A percentile compares a stretch with the other conserved stretches of the same genome.
phyloP scores from a whole-genome alignment of 495 filamentous ascomycete species.

The Chaetomium fimeti region DNA sequence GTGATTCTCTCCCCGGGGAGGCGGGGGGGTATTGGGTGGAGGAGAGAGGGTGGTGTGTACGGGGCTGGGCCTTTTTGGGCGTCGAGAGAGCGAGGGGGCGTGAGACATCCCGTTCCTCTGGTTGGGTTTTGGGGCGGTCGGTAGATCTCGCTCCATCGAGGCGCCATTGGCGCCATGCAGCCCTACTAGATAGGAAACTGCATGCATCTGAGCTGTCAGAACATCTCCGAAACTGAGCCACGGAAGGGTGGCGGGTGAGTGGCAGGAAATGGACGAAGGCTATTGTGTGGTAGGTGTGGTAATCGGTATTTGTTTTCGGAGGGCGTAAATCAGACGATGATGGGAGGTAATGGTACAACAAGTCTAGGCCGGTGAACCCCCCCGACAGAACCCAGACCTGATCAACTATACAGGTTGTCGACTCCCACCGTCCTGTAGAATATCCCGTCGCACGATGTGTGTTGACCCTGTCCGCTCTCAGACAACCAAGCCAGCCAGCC shows the following conservation, averaged over 20 bases:
- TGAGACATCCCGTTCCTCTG: background rate
- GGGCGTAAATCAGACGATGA: constrained; percentile 13
- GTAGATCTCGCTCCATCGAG: background rate
- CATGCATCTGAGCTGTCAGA: background rate
- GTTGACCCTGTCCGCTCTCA: background rate
- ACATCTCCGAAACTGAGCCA: background rate
- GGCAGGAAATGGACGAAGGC: no score
- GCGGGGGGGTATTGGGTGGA: no score
- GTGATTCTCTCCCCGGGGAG: background rate
- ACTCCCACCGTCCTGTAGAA: constrained; percentile 8
- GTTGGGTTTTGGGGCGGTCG: background rate
- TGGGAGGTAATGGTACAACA: constrained; percentile 32
- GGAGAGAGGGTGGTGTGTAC: no score
- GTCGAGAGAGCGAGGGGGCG: background rate
- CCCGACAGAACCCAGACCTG: constrained; percentile 12
- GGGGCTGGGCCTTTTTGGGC: no score
- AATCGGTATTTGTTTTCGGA: background rate
- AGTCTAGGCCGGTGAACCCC: constrained; percentile 13
- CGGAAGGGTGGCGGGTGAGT: no score
- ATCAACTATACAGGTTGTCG: constrained; percentile 24
- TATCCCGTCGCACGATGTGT: constrained; percentile 4
- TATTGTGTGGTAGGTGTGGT: background rate
- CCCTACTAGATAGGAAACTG: constrained; percentile 5
- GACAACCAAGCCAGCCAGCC: background rate
- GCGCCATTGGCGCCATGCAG: background rate